Percentiles rank a stretch among this genome's conserved stretches.
These are phyloP conservation scores for Xylaria venustula DNA, from an alignment of 495 filamentous ascomycete species.

Conservation along the genomic window DNA sequence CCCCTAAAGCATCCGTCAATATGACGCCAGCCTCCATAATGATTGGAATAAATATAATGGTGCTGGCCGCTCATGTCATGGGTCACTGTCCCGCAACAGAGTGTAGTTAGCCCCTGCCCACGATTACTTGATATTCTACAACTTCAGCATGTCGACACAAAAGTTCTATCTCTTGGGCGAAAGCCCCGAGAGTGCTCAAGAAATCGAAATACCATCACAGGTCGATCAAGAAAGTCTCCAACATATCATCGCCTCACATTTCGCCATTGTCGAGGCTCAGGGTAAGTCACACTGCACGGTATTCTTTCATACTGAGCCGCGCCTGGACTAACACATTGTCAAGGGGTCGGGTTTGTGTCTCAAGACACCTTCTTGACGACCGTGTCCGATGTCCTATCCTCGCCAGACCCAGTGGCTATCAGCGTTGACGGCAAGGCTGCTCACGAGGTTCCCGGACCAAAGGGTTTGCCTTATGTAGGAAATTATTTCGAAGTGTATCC, in stretches of 20 bases:
- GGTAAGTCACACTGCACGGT: conserved; percentile 22
- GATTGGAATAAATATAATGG: background rate
- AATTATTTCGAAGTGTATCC: conserved; percentile 57
- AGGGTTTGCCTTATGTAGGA: conserved; percentile 48
- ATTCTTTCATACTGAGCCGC: background rate
- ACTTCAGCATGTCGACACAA: conserved; percentile 33
- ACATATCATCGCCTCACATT: conserved; percentile 40
- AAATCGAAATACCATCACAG: conserved; percentile 37
- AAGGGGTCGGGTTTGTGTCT: conserved; percentile 42
- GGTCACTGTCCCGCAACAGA: background rate
- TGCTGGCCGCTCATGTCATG: background rate
- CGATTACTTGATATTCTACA: background rate
- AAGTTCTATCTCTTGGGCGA: conserved; percentile 48
- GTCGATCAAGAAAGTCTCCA: conserved; percentile 35
- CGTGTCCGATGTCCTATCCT: conserved; percentile 30
- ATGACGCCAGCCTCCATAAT: background rate
- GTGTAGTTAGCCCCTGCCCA: background rate
- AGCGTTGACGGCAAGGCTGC: conserved; percentile 42
- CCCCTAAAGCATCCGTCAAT: background rate
- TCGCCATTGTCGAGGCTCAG: conserved; percentile 39
- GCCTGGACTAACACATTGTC: background rate
- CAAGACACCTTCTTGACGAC: conserved; percentile 27
- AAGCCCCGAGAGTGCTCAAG: conserved; percentile 31
- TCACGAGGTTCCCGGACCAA: conserved; percentile 44
- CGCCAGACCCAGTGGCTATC: conserved; percentile 35